phyloP scores from a whole-genome alignment of 257 asterid genomes.

The Solanum etuberosum region DNA sequence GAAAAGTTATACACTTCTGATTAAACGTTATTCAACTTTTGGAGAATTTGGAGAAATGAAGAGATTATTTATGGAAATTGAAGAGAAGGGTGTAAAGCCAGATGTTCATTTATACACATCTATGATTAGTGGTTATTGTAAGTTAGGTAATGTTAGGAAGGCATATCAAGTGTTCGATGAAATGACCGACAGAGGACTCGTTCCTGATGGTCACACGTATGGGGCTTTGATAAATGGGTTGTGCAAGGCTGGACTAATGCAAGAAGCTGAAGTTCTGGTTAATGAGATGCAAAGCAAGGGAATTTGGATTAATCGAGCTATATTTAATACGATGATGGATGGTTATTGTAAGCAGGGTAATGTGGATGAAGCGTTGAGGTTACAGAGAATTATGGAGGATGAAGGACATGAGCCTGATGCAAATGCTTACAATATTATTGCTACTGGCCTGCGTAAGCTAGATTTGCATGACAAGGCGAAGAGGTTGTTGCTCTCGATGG shows the following conservation, averaged over 20 bases:
- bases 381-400: slow-evolving; percentile 49
- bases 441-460: slow-evolving; percentile 48
- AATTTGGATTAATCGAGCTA: slow-evolving; percentile 37
- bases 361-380: slow-evolving; percentile 55
- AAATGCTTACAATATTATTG: slow-evolving; percentile 45
- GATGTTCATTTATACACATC: slow-evolving; percentile 50
- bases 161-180: slow-evolving; percentile 60
- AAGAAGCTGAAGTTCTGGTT: slow-evolving; percentile 48
- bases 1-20: slow-evolving; percentile 51
- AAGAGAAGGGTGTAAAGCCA: slow-evolving; percentile 30
- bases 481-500: slow-evolving; percentile 44
- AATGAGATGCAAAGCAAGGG: slow-evolving; percentile 73
- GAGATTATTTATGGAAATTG: slow-evolving; percentile 54
- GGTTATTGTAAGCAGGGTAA: slow-evolving; percentile 72
- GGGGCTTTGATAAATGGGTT: slow-evolving; percentile 63
- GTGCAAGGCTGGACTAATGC: slow-evolving; percentile 54
- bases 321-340: slow-evolving; percentile 66
- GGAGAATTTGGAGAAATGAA: slow-evolving; percentile 36
- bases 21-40: slow-evolving; percentile 22
- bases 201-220: slow-evolving; percentile 54
- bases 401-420: slow-evolving; percentile 63
- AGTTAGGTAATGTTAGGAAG: slow-evolving; percentile 31
- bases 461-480: slow-evolving; percentile 54
- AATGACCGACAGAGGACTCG: slow-evolving; percentile 45
- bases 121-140: slow-evolving; percentile 44